Evolutionary conservation across 2,329 filamentous ascomycete species (phyloP).

Genomic region (Salinomyces thailandicus): DNA sequence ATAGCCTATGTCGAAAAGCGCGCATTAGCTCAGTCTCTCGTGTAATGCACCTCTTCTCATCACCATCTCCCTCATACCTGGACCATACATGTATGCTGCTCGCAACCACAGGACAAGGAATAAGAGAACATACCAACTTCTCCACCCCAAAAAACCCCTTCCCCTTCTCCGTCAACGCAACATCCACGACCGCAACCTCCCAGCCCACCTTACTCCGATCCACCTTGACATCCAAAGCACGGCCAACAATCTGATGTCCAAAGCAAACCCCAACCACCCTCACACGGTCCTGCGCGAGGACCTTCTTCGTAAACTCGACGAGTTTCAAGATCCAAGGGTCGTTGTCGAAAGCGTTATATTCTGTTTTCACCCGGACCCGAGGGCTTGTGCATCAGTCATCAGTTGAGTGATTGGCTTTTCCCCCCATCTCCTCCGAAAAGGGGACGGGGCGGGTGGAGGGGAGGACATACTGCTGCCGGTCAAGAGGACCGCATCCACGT

Average conservation of each 20-base stretch:
- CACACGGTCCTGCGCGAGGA: slow-evolving; percentile 52
- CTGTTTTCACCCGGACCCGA: slow-evolving; percentile 34
- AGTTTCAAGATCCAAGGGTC: slow-evolving; percentile 67
- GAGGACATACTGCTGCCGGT: slow-evolving; percentile 47
- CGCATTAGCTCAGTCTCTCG: too few relatives aligned
- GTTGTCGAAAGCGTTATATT: slow-evolving; percentile 62
- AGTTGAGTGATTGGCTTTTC: too few relatives aligned
- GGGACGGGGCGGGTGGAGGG: not conserved
- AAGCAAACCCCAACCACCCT: slow-evolving; percentile 75
- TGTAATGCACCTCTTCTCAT: too few relatives aligned
- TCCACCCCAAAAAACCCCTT: slow-evolving; percentile 61
- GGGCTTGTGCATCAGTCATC: too few relatives aligned
- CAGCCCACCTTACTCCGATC: slow-evolving; percentile 59
- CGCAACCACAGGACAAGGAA: not conserved
- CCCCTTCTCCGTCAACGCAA: slow-evolving; percentile 58
- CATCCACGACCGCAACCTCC: slow-evolving; percentile 67
- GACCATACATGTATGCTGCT: too few relatives aligned
- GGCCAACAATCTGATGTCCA: slow-evolving; percentile 73
- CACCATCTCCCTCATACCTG: too few relatives aligned
- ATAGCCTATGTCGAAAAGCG: slow-evolving; percentile 55
- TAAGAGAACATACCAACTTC: slow-evolving; percentile 42
- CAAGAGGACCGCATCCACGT: slow-evolving; percentile 73
- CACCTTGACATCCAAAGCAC: slow-evolving; percentile 59
- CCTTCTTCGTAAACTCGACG: slow-evolving; percentile 54
- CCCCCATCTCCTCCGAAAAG: too few relatives aligned